Evolutionary conservation across 768 basidiomycete genomes (phyloP), one percentile per base, ranked within the genome.

Genomic region (Boletus pseudopeckii): DNA sequence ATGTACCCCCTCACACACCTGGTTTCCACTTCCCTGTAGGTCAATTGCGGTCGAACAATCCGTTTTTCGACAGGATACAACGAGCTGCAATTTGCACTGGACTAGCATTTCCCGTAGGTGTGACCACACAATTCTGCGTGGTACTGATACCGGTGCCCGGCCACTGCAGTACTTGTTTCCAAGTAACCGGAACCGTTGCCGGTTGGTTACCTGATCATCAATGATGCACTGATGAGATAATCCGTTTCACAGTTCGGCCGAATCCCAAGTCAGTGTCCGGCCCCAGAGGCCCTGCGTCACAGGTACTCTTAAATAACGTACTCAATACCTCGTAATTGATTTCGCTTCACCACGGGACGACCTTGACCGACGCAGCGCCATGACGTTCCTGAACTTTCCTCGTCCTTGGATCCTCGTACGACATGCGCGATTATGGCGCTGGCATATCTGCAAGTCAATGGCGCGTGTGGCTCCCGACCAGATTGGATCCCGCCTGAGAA

Each of bases 211-310:
- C 28, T 41, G 40, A 52, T 42, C 5, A 37, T 59, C 48, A 39
- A n/a, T 28, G 28, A 32, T 50, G 34, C 48, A 39, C 20, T 28
- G 28, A 32, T 50, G 34, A 44, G 39, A 42, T 52, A 50, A 56
- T 42, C 17, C 24, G 7, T 17, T 18, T 50, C 38, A n/a, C 39
- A 11, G 4, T 40, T 59, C 53, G 61, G 53, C 61, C 53, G 61
- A 52, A 36, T 9, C 32, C 30, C 17, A 26, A 26, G 24, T 26
- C 3, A 33, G 17, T 15, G 20, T 41, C 17, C 24, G 28, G 9
- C 1, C 28, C 7, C 28, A 28, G 8, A 28, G 2, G 8, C 28
- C 28, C 8, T 28, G 28, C 28, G 28, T 28, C 28, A 28, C 8
- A 28, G 28, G 28, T 28, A 28, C 28, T 28, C 8, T 7, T 1